These are phyloP conservation scores for Salmacisia buchloeana DNA, from an alignment of 1,284 basidiomycete genomes.

Conservation along the genomic window DNA sequence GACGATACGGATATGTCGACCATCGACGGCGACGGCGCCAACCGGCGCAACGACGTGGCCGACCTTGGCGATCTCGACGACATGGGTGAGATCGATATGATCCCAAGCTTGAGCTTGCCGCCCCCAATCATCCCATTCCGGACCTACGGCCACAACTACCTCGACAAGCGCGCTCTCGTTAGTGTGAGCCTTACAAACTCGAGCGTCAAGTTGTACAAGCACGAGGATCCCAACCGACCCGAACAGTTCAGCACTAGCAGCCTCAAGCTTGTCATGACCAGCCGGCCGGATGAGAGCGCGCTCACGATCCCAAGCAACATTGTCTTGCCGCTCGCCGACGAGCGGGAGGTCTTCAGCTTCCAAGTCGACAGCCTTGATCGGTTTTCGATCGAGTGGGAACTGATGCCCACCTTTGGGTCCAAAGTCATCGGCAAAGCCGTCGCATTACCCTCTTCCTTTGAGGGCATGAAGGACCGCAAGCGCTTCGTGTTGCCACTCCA, in stretches of 20 bases:
- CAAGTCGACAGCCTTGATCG: slow-evolving; percentile 71
- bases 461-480: slow-evolving; percentile 48
- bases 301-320: slow-evolving; percentile 58
- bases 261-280: slow-evolving; percentile 89
- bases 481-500: slow-evolving; percentile 63
- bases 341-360: slow-evolving; percentile 79
- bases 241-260: slow-evolving; percentile 59
- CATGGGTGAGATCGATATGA: slow-evolving; percentile 65
- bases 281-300: slow-evolving; percentile 68
- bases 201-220: slow-evolving; percentile 46
- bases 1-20: slow-evolving; percentile 15
- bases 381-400: slow-evolving; percentile 82
- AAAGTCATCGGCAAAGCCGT: slow-evolving; percentile 92
- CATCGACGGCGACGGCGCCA: not conserved
- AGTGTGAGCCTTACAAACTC: slow-evolving; percentile 63
- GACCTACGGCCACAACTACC: slow-evolving; percentile 52
- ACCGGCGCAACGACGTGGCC: slow-evolving; percentile 8
- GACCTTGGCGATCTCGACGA: slow-evolving; percentile 17
- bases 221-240: slow-evolving; percentile 38
- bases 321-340: slow-evolving; percentile 69
- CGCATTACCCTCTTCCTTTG: slow-evolving; percentile 71
- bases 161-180: slow-evolving; percentile 80
- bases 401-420: slow-evolving; percentile 97
- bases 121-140: slow-evolving; percentile 90
- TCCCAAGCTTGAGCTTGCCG: slow-evolving; percentile 86